These are phyloP conservation scores for Lagenaria siceraria DNA, from an alignment of 306 rosid species.

Conservation along the genomic window DNA sequence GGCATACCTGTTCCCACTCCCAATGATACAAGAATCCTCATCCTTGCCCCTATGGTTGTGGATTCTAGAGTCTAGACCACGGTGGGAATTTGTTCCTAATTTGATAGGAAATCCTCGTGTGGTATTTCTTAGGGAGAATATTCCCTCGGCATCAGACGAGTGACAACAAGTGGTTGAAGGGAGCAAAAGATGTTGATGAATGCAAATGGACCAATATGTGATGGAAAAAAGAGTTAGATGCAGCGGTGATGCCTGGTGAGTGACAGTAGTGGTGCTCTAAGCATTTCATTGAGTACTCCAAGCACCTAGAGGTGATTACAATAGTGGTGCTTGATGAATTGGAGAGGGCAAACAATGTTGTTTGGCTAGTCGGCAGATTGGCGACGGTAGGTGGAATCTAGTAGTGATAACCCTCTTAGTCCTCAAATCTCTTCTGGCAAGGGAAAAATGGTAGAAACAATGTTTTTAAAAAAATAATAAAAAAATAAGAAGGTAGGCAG, in stretches of 20 bases:
- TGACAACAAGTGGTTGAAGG: neutral
- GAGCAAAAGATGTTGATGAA: neutral
- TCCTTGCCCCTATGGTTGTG: neutral
- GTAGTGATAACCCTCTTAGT: neutral
- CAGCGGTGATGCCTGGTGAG: neutral
- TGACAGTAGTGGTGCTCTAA: neutral
- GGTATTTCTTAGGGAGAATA: neutral
- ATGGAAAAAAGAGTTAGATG: neutral
- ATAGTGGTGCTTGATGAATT: neutral
- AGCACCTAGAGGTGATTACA: neutral
- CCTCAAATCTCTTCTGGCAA: neutral
- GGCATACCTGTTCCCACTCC: neutral
- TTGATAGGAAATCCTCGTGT: neutral
- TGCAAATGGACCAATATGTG: neutral
- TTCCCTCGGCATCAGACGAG: neutral
- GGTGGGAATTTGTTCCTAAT: neutral
- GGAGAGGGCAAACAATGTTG: neutral
- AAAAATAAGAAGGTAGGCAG: neutral
- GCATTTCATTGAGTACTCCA: too few relatives aligned
- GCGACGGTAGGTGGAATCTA: neutral
- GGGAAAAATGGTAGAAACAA: neutral
- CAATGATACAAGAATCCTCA: neutral
- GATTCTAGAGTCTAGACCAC: neutral
- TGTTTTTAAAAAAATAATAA: too few relatives aligned
- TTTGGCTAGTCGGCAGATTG: neutral